A percentile compares a stretch with the other conserved stretches of the same genome.
phyloP scores from a whole-genome alignment of 2,329 filamentous ascomycete genomes.

The Orbilia blumenaviensis region DNA sequence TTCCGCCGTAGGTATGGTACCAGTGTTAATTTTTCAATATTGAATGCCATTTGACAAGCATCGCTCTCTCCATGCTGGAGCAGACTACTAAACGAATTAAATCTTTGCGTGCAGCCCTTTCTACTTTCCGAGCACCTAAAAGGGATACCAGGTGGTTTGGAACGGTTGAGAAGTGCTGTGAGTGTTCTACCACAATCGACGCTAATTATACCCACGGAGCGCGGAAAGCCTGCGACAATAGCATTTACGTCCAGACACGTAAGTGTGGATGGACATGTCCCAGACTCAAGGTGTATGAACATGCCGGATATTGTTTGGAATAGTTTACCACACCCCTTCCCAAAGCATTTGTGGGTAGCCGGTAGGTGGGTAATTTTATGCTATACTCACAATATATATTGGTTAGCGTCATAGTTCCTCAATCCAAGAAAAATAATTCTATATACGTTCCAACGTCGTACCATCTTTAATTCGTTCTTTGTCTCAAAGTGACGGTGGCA shows the following conservation, averaged over 20 bases:
- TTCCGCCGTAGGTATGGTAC: background rate
- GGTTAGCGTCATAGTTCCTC: too few species aligned
- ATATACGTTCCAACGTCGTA: too few species aligned
- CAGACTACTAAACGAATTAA: background rate
- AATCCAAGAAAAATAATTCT: too few species aligned
- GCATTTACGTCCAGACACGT: background rate
- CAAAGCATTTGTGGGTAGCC: background rate
- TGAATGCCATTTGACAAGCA: background rate
- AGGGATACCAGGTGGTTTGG: background rate
- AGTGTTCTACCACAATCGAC: background rate
- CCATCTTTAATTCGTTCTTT: background rate
- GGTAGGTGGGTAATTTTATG: background rate
- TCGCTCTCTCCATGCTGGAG: background rate
- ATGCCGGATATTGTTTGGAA: background rate
- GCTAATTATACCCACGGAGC: background rate
- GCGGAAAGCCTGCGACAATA: background rate
- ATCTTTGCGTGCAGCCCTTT: background rate
- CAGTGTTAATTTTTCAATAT: too few species aligned
- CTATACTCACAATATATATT: too few species aligned
- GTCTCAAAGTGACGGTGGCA: background rate
- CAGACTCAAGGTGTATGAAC: constrained; percentile 6
- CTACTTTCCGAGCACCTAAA: background rate
- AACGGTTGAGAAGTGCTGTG: background rate
- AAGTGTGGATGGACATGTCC: background rate
- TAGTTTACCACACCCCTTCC: background rate